Percentiles rank a stretch among this genome's conserved stretches.
These are phyloP conservation scores for Colletotrichum destructivum DNA, from an alignment of 2,329 filamentous ascomycete genomes.

Conservation along the genomic window DNA sequence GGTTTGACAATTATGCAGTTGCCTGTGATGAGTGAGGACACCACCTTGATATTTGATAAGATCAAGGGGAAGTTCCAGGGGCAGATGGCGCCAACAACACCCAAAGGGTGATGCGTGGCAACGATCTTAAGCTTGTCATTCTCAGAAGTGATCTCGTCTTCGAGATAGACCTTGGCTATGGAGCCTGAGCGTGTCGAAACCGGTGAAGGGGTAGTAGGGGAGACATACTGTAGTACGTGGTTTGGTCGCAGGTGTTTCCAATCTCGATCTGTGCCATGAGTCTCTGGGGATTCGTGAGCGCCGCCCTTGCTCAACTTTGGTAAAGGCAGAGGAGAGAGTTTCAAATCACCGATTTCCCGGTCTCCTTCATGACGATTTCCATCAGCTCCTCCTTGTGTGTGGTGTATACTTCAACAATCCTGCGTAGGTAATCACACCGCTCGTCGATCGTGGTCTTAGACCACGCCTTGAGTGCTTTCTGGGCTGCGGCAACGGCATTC, in stretches of 20 bases:
- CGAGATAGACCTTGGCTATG: constrained; percentile 54
- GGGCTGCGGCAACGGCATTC: constrained; percentile 61
- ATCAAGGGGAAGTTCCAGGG: constrained; percentile 73
- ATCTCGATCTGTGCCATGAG: constrained; percentile 57
- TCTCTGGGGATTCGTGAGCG: constrained; percentile 7
- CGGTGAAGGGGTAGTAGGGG: background rate
- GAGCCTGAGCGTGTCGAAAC: background rate
- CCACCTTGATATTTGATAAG: constrained; percentile 65
- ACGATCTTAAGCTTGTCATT: constrained; percentile 59
- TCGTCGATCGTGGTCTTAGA: constrained; percentile 59
- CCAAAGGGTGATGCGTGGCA: constrained; percentile 62
- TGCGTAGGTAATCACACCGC: constrained; percentile 56
- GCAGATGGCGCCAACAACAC: constrained; percentile 68
- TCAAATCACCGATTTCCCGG: constrained; percentile 63
- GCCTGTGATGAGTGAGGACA: constrained; percentile 64
- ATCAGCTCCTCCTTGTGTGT: constrained; percentile 59
- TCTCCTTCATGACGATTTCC: constrained; percentile 62
- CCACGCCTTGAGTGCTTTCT: constrained; percentile 64
- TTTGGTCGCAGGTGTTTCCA: constrained; percentile 54
- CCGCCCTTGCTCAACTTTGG: accelerated
- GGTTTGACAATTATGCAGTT: constrained; percentile 66
- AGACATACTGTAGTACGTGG: constrained; percentile 54
- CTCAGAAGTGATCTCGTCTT: constrained; percentile 64
- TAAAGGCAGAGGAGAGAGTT: too few species aligned
- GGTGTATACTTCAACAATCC: constrained; percentile 57